Percentiles rank a stretch among this genome's conserved stretches.
These are phyloP conservation scores for Claviceps cyperi DNA, from an alignment of 2,329 filamentous ascomycete species.

Conservation along the genomic window DNA sequence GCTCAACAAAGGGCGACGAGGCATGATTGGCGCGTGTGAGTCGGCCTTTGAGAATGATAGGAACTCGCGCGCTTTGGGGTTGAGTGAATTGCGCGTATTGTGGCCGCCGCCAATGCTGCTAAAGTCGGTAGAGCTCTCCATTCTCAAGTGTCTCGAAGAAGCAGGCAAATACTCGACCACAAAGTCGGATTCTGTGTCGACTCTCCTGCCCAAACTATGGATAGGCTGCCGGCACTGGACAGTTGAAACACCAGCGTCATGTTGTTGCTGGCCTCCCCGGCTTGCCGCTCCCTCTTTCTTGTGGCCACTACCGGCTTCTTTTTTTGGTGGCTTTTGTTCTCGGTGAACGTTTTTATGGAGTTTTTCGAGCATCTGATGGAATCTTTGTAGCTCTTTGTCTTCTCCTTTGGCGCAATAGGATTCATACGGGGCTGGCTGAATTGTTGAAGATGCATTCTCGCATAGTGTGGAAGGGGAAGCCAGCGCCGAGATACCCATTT, in stretches of 20 bases:
- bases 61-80: conserved; percentile 10
- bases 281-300: no score
- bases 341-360: conserved; percentile 8
- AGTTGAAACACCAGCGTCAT: neutral
- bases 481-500: neutral
- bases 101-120: neutral
- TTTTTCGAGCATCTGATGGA: conserved; percentile 15
- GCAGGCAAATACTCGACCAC: conserved; percentile 3
- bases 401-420: neutral
- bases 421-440: neutral
- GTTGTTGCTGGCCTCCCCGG: neutral
- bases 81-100: conserved; percentile 5
- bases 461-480: neutral
- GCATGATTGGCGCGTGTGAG: neutral
- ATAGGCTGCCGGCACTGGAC: neutral
- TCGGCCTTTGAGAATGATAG: conserved; percentile 4
- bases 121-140: neutral
- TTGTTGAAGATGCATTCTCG: conserved; percentile 1
- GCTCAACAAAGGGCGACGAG: neutral
- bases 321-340: neutral
- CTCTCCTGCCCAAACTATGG: conserved; percentile 3
- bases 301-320: neutral
- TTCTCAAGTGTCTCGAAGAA: neutral
- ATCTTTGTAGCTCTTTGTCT: conserved; percentile 7
- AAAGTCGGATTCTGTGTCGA: conserved; percentile 8